phyloP scores from a whole-genome alignment of 1,139 yeast species.

The Suhomyces yuchorum region DNA sequence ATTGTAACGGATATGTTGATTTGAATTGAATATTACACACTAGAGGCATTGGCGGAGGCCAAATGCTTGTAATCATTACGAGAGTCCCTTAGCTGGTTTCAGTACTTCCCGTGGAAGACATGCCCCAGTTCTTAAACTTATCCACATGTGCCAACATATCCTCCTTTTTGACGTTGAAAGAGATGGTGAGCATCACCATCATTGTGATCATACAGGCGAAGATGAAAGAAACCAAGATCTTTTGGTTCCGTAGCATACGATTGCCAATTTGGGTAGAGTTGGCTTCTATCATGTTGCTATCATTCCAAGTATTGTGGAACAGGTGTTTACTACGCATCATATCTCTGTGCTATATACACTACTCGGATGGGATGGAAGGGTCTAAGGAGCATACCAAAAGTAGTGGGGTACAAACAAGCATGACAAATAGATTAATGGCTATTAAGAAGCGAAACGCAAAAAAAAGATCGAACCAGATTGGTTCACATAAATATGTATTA shows the following conservation, averaged over 20 bases:
- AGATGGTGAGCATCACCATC: conserved; percentile 14
- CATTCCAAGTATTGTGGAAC: neutral
- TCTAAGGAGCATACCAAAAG: neutral
- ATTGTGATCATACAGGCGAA: conserved; percentile 26
- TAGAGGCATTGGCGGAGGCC: too few relatives aligned
- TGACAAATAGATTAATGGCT: too few relatives aligned
- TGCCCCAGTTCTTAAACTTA: neutral
- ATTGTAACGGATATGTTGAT: too few relatives aligned
- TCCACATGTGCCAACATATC: neutral
- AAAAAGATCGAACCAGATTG: neutral
- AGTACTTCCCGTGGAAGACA: neutral
- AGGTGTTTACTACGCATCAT: neutral
- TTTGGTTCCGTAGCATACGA: conserved; percentile 35
- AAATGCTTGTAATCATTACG: too few relatives aligned
- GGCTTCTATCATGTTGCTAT: conserved; percentile 21
- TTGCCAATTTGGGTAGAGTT: conserved; percentile 35
- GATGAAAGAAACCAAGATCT: conserved; percentile 25
- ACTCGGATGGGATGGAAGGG: neutral
- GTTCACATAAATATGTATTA: neutral
- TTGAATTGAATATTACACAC: too few relatives aligned
- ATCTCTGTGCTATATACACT: neutral
- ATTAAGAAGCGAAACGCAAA: too few relatives aligned
- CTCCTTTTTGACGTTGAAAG: conserved; percentile 4
- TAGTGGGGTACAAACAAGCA: too few relatives aligned
- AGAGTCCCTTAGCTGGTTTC: neutral